phyloP scores from a whole-genome alignment of 2,329 filamentous ascomycete genomes.

The Sporothrix pallida region DNA sequence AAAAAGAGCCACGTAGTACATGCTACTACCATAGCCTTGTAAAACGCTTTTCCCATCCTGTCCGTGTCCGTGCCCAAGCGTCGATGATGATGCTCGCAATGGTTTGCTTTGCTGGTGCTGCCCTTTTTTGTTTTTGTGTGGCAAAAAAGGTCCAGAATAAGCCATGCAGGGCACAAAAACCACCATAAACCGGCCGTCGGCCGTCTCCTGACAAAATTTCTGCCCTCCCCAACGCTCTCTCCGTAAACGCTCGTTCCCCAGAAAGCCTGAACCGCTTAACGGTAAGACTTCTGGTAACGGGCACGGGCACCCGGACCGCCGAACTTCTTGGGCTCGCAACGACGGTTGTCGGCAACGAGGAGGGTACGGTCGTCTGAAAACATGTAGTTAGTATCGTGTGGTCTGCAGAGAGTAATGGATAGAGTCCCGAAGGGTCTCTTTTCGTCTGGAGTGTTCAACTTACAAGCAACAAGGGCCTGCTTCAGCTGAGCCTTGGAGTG shows the following conservation, averaged over 20 bases:
- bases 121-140: conserved; percentile 1
- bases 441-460: conserved; percentile 21
- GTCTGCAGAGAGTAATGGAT: too few species aligned
- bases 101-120: conserved; percentile 4
- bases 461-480: conserved; percentile 85
- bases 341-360: conserved; percentile 98
- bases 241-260: background rate
- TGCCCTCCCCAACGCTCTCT: background rate
- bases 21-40: conserved; percentile 31
- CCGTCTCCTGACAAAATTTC: background rate
- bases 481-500: conserved; percentile 99
- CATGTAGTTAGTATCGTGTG: conserved; percentile 13
- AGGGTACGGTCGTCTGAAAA: conserved; percentile 57
- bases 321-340: conserved; percentile 99
- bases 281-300: conserved; percentile 99
- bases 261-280: conserved; percentile 63
- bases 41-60: conserved; percentile 26
- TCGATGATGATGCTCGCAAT: conserved; percentile 18
- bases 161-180: background rate
- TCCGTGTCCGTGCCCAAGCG: conserved; percentile 19
- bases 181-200: background rate
- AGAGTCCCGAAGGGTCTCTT: background rate
- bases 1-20: conserved; percentile 30
- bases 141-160: background rate
- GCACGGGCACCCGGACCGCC: conserved; percentile 90